Percentiles rank a stretch among this genome's conserved stretches.
phyloP scores from a whole-genome alignment of 2,329 filamentous ascomycete genomes.

The Albifimbria verrucaria region DNA sequence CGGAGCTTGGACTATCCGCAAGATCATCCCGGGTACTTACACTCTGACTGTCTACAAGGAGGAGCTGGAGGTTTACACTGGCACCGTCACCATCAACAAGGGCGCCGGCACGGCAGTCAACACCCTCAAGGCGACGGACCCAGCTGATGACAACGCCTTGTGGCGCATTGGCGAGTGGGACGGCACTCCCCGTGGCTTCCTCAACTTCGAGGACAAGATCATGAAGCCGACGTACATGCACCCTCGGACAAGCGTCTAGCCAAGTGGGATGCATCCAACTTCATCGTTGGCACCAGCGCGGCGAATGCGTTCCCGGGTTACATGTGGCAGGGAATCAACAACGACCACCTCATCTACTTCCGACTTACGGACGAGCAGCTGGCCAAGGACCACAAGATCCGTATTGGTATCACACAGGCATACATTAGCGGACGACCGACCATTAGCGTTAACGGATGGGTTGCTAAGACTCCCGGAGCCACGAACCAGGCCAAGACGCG shows the following conservation, averaged over 20 bases:
- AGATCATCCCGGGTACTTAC: constrained; percentile 28
- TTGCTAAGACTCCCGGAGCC: constrained; percentile 18
- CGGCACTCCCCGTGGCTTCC: constrained; percentile 29
- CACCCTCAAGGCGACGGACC: constrained; percentile 26
- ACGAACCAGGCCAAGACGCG: constrained; percentile 25
- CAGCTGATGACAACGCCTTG: constrained; percentile 25
- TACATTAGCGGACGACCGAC: constrained; percentile 26
- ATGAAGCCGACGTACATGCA: constrained; percentile 41
- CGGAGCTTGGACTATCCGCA: constrained; percentile 26
- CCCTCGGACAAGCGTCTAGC: constrained; percentile 29
- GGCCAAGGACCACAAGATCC: constrained; percentile 18
- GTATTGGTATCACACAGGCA: constrained; percentile 28
- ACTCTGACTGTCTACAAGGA: constrained; percentile 30
- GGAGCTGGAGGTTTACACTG: constrained; percentile 26
- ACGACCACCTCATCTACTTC: constrained; percentile 38
- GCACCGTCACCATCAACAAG: constrained; percentile 22
- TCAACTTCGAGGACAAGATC: constrained; percentile 31
- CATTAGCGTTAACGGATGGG: constrained; percentile 27
- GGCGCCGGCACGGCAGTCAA: constrained; percentile 23
- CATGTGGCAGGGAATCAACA: constrained; percentile 39
- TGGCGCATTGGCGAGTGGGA: constrained; percentile 35
- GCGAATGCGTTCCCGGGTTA: constrained; percentile 35
- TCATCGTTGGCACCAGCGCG: constrained; percentile 30
- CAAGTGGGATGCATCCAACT: constrained; percentile 27
- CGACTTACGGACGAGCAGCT: constrained; percentile 24